Evolutionary conservation across 108 stramenopile species (phyloP), one percentile per base, ranked within the genome.

Genomic region (Fragilariopsis cylindrus): DNA sequence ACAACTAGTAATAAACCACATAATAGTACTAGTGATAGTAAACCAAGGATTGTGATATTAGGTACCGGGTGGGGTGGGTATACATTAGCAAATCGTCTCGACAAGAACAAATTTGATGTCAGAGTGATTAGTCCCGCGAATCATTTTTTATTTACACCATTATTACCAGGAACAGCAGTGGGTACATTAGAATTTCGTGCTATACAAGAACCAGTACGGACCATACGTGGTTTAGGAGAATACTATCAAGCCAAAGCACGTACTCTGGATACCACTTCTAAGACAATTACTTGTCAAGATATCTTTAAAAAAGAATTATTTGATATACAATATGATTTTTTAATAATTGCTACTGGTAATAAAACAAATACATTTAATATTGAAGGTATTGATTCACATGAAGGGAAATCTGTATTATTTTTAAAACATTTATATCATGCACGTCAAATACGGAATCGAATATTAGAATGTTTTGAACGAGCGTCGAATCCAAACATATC

Each of bases 121-220:
- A 83, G 66, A 5, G 76, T 99, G 41, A 71, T 99, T 16, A 89
- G 89, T n/a, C 97, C 97, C 43, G 76, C 82, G 70, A 95, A 97
- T 72, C 96, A 99, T 81, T 98, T 98, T 79, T 79, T 98, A 42
- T 99, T 99, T 84, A 99, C 98, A 6, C 97, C 99, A 15, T 82
- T 99, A 18, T 83, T 99, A 4, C 96, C 99, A 12, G 84, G 82
- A 15, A 96, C 97, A 7, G 95, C 98, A 6, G 97, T 98, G n/a
- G 99, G 99, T 0, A 98, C 99, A 3, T 82, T 99, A 55, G 96
- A 97, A 72, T 97, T 96, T 79, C 92, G 96, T 4, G 85, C 88
- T 64, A 96, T 98, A 56, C 95, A 97, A 75, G 98, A 99, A 76
- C 97, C 97, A 4, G 90, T 98, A 19, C 89, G 98, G 4, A 76